These are phyloP conservation scores for Tolypocladium endophyticum DNA, from an alignment of 2,329 filamentous ascomycete genomes.

Conservation along the genomic window DNA sequence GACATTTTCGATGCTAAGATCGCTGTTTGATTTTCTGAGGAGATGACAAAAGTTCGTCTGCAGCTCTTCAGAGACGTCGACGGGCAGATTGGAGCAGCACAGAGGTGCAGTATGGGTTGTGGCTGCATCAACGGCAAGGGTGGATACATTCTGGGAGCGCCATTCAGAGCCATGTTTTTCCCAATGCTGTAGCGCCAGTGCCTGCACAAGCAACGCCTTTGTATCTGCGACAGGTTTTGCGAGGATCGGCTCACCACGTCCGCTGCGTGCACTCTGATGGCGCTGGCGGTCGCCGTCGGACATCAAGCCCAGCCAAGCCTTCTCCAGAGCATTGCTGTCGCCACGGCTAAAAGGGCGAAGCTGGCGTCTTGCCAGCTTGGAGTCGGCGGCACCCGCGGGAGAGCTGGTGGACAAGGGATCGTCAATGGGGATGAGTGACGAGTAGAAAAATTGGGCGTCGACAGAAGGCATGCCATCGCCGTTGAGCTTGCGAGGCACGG, in stretches of 20 bases:
- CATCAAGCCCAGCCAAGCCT: slow-evolving; percentile 59
- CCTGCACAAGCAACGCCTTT: slow-evolving; percentile 26
- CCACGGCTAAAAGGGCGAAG: slow-evolving; percentile 68
- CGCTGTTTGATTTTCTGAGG: slow-evolving; percentile 26
- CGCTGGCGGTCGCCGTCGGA: slow-evolving; percentile 35
- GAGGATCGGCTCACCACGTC: slow-evolving; percentile 14
- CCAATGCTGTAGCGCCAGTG: slow-evolving; percentile 34
- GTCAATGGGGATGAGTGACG: slow-evolving; percentile 72
- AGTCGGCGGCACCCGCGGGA: slow-evolving; percentile 38
- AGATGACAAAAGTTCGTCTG: slow-evolving; percentile 39
- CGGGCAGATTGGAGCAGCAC: slow-evolving; percentile 38
- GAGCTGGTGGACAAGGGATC: slow-evolving; percentile 66
- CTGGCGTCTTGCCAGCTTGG: slow-evolving; percentile 44
- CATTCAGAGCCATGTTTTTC: slow-evolving; percentile 29
- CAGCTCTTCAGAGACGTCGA: slow-evolving; percentile 37
- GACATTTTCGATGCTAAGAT: slow-evolving; percentile 32
- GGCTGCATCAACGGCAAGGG: not conserved
- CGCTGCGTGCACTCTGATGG: slow-evolving; percentile 26
- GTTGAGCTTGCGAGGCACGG: slow-evolving; percentile 26
- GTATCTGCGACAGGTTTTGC: slow-evolving; percentile 12
- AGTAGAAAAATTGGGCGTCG: slow-evolving; percentile 74
- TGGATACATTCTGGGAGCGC: not conserved
- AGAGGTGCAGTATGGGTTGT: slow-evolving; percentile 31
- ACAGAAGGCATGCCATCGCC: slow-evolving; percentile 46
- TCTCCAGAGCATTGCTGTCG: slow-evolving; percentile 72